These are phyloP conservation scores for Dimargaris verticillata DNA, from an alignment of 192 early-diverging fungal genomes.

Conservation along the genomic window DNA sequence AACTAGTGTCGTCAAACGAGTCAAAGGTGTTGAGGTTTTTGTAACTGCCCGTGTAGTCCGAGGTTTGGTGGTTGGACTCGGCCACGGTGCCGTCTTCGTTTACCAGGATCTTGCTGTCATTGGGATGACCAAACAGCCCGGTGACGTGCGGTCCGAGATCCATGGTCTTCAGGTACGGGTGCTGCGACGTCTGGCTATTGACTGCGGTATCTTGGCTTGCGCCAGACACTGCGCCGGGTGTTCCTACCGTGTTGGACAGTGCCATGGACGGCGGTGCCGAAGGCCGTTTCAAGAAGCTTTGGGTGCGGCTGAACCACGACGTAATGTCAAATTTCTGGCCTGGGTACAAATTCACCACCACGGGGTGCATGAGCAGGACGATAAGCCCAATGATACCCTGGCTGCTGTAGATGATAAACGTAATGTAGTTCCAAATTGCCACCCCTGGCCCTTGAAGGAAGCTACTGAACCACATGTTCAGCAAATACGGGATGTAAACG, in stretches of 20 bases:
- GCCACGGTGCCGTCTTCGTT: too few relatives aligned
- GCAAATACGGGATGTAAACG: background rate
- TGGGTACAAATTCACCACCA: background rate
- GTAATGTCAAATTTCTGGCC: background rate
- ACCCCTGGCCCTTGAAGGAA: background rate
- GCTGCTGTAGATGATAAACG: background rate
- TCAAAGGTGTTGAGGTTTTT: too few relatives aligned
- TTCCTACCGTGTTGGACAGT: background rate
- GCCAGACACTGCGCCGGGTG: background rate
- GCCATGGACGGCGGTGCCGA: background rate
- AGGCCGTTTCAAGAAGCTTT: background rate
- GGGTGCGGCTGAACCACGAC: background rate
- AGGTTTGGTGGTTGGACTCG: too few relatives aligned
- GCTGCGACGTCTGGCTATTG: background rate
- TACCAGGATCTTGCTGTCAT: too few relatives aligned
- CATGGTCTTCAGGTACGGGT: background rate
- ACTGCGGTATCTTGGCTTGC: background rate
- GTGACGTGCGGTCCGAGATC: background rate
- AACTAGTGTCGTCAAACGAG: too few relatives aligned
- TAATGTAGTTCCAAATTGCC: background rate
- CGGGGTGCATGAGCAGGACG: constrained; percentile 2
- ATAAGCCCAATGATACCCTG: background rate
- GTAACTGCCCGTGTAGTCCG: too few relatives aligned
- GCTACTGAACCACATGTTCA: background rate
- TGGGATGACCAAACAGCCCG: background rate